Evolutionary conservation across 306 rosid species (phyloP).

Genomic region (Geum urbanum): DNA sequence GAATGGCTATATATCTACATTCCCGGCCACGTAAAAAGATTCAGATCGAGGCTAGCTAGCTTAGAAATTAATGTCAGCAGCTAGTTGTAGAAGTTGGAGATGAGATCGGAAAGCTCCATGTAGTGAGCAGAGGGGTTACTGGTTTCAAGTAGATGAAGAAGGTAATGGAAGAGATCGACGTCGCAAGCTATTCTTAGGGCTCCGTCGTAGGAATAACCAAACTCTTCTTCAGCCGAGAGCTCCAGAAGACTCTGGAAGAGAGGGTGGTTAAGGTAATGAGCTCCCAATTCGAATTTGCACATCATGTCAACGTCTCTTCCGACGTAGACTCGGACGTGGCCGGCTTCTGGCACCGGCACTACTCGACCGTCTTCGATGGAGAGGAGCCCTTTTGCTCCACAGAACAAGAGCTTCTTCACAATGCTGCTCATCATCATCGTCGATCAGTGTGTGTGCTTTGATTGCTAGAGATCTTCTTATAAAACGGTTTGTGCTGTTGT

Average conservation of each 20-base stretch:
- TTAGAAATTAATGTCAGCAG: neutral
- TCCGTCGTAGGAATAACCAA: conserved; percentile 1
- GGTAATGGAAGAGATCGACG: neutral
- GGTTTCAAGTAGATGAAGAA: conserved; percentile 5
- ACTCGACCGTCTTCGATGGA: neutral
- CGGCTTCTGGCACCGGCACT: neutral
- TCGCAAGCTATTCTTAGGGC: conserved; percentile 2
- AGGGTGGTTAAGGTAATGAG: conserved; percentile 2
- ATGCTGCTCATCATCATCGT: neutral
- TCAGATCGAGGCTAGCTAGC: neutral
- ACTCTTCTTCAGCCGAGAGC: conserved; percentile 1
- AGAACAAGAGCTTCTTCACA: conserved; percentile 5
- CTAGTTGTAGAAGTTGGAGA: neutral
- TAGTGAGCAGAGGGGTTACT: neutral
- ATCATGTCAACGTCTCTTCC: neutral
- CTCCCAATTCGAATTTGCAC: neutral
- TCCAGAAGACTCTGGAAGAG: neutral
- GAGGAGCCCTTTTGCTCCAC: neutral
- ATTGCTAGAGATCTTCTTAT: neutral
- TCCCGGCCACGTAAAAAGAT: neutral
- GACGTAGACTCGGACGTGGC: neutral
- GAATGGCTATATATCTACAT: neutral
- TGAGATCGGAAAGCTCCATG: conserved; percentile 3
- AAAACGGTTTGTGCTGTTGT: neutral
- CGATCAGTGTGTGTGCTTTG: neutral